phyloP scores from a whole-genome alignment of 129 eudicot genomes.

The Flaveria linearis region DNA sequence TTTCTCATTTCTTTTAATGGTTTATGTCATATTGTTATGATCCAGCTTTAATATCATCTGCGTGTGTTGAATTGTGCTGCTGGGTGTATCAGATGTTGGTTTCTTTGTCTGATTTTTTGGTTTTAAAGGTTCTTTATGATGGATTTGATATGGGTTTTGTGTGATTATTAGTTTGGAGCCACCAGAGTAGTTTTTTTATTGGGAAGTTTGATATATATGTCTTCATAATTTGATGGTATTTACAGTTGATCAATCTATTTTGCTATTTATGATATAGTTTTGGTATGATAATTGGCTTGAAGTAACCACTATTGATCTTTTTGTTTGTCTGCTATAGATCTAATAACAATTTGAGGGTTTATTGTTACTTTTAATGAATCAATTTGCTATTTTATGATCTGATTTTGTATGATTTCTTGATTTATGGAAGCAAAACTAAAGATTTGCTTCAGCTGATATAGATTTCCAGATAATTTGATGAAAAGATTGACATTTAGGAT shows the following conservation, averaged over 20 bases:
- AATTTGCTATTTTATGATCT: conserved; percentile 10
- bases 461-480: background rate
- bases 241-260: background rate
- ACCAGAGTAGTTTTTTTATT: background rate
- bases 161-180: conserved; percentile 1
- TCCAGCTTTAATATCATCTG: conserved; percentile 13
- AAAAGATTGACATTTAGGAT: background rate
- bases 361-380: background rate
- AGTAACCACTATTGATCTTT: conserved; percentile 12
- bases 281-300: conserved; percentile 17
- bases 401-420: conserved; percentile 11
- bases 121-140: background rate
- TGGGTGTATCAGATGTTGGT: background rate
- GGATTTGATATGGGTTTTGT: conserved; percentile 26
- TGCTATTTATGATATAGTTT: conserved; percentile 23
- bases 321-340: background rate
- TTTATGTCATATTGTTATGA: background rate
- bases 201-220: background rate
- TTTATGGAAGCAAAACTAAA: background rate
- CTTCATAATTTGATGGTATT: background rate
- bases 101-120: conserved; percentile 4
- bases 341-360: background rate
- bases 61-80: conserved; percentile 10
- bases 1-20: background rate
- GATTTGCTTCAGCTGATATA: background rate